A percentile compares a stretch with the other conserved stretches of the same genome.
These are phyloP conservation scores for sunflower (Helianthus annuus) DNA, from an alignment of 129 eudicot species.

Conservation along the genomic window HanXRQr2.0-SUNRISE NC_035449.2:181189761-181190260, in stretches of 20 bases:
- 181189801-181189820: no score
- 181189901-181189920: constrained; percentile 21
- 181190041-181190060: background rate
- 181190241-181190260: no score
- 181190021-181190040: background rate
- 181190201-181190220: no score
- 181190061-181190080: background rate
- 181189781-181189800: no score
- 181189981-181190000: constrained; percentile 10
- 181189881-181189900: constrained; percentile 9
- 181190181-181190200: no score
- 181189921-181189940: constrained; percentile 16
- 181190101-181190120: background rate
- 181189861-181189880: background rate
- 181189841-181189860: background rate
- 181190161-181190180: no score
- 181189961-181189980: constrained; percentile 17
- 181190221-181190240: no score
- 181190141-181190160: no score
- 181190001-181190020: background rate
- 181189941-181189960: constrained; percentile 7
- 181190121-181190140: no score
- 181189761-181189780: no score
- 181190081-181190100: background rate
- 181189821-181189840: background rate